A percentile compares a stretch with the other conserved stretches of the same genome.
Conservation (phyloP, 768 basidiomycete species). For the Amyloporia xantha region DNA sequence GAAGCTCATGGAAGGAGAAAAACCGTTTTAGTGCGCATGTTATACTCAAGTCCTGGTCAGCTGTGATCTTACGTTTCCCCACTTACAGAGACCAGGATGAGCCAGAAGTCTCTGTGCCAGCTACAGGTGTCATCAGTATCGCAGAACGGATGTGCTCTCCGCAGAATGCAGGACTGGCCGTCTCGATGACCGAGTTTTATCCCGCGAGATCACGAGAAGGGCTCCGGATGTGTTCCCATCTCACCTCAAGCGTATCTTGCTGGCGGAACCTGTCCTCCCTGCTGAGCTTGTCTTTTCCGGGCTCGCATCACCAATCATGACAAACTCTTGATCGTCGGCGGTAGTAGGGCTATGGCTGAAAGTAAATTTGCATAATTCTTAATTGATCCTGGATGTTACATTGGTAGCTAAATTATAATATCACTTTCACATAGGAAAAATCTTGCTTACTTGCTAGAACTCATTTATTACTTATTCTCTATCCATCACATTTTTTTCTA, state of each 20-base stretch:
- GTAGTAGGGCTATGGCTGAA: too few species aligned
- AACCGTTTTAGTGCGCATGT: conserved; percentile 13
- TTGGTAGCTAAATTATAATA: too few species aligned
- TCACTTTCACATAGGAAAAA: too few species aligned
- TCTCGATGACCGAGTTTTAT: conserved; percentile 49
- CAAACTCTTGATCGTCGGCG: conserved; percentile 19
- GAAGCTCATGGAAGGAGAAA: conserved; percentile 40
- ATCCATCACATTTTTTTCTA: too few species aligned
- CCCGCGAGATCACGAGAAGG: conserved; percentile 39
- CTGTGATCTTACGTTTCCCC: too few species aligned
- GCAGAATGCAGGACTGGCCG: conserved; percentile 62
- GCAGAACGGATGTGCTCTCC: conserved; percentile 77
- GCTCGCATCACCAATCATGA: conserved; percentile 21
- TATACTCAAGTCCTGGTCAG: too few species aligned
- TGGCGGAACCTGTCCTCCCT: conserved; percentile 21
- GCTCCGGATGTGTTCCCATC: conserved; percentile 25
- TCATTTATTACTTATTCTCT: too few species aligned
- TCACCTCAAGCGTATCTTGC: conserved; percentile 36
- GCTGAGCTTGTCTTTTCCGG: conserved; percentile 13
- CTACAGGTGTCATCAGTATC: conserved; percentile 46
- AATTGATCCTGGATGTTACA: too few species aligned
- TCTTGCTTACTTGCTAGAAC: too few species aligned
- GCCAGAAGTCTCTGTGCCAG: not conserved
- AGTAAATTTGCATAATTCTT: too few species aligned
- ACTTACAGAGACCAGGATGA: conserved; percentile 7